These are phyloP conservation scores for Saxophila tyrrhenica DNA, from an alignment of 495 filamentous ascomycete genomes.

Conservation along the genomic window DNA sequence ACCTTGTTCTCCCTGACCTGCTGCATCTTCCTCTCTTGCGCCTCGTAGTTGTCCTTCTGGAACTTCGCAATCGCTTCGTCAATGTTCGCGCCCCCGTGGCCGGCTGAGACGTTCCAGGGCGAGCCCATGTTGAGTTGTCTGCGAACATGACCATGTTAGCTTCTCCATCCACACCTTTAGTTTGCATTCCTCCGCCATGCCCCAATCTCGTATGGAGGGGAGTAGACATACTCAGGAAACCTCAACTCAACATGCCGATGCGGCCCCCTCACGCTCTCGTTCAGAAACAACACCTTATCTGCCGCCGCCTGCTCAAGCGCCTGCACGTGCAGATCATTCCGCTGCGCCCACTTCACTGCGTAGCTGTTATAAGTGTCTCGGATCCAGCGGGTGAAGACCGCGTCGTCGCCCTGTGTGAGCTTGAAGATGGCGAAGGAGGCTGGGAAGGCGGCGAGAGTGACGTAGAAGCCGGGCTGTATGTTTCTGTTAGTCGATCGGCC, in stretches of 20 bases:
- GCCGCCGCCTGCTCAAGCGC: constrained; percentile 58
- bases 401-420: constrained; percentile 37
- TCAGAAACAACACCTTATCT: constrained; percentile 56
- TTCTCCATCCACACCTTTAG: background rate
- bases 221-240: constrained; percentile 55
- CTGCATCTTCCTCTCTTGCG: constrained; percentile 36
- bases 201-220: background rate
- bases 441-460: constrained; percentile 48
- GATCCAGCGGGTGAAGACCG: constrained; percentile 48
- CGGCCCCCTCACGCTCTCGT: constrained; percentile 26
- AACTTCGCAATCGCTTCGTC: constrained; percentile 53
- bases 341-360: constrained; percentile 42
- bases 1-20: constrained; percentile 23
- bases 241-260: constrained; percentile 41
- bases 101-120: constrained; percentile 54
- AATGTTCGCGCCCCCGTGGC: constrained; percentile 45
- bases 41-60: constrained; percentile 43
- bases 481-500: constrained; percentile 17
- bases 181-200: background rate
- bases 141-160: background rate
- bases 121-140: constrained; percentile 51
- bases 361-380: constrained; percentile 37
- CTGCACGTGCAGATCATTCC: constrained; percentile 51
- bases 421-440: constrained; percentile 47
- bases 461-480: constrained; percentile 52